Conservation (phyloP, 2,329 filamentous ascomycete genomes). For the Fusarium anguioides region DNA sequence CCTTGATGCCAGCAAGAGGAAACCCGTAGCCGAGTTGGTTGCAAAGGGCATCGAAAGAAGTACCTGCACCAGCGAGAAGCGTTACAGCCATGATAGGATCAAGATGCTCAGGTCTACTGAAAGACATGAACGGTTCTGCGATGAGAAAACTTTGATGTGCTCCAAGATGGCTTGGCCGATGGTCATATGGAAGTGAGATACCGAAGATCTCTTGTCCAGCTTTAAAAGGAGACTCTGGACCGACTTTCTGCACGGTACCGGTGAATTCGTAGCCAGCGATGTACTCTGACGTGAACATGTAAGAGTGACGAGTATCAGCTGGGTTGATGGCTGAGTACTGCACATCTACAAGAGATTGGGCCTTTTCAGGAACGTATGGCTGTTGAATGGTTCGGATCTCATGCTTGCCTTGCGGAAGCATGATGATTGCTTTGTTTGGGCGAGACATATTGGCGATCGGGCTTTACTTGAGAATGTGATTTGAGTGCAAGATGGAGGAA, state of each 20-base stretch:
- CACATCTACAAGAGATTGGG: conserved; percentile 24
- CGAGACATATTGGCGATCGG: background rate
- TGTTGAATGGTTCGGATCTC: background rate
- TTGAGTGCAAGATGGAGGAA: too few species aligned
- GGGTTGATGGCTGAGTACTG: conserved; percentile 31
- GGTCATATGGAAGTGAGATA: conserved; percentile 7
- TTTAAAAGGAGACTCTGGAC: conserved; percentile 9
- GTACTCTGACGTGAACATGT: conserved; percentile 2
- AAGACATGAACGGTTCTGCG: conserved; percentile 10
- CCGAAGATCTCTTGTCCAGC: conserved; percentile 17
- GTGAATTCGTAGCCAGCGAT: conserved; percentile 24
- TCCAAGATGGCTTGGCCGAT: conserved; percentile 12
- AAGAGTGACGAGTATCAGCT: conserved; percentile 26
- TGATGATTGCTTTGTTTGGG: conserved; percentile 14
- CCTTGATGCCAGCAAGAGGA: background rate
- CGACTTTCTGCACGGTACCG: background rate
- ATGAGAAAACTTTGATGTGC: conserved; percentile 28
- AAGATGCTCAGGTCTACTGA: background rate
- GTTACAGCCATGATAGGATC: conserved; percentile 1
- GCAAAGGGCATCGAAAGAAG: background rate
- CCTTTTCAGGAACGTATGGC: background rate
- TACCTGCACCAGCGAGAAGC: background rate
- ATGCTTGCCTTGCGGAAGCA: background rate
- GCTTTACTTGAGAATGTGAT: rapidly evolving
- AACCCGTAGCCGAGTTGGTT: conserved; percentile 1